Percentiles rank a stretch among this genome's conserved stretches.
Conservation (phyloP, 139 green algal species). For the Haematococcus sp. region DNA sequence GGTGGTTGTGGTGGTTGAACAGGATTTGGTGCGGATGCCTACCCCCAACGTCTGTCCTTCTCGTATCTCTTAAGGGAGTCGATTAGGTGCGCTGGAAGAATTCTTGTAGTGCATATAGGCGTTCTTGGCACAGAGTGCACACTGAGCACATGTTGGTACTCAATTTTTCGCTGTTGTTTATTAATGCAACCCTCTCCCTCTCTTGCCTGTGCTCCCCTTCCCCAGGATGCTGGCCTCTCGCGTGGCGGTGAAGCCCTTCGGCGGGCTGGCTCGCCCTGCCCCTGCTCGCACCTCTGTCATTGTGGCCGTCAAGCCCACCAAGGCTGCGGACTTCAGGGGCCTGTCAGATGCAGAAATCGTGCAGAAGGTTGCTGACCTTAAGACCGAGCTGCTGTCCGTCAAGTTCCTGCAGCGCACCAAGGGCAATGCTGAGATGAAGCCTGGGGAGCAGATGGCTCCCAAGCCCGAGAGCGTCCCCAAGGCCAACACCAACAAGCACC, state of each 20-base stretch:
- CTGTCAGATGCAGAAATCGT: conserved; percentile 34
- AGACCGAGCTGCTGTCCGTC: conserved; percentile 37
- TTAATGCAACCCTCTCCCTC: too few species aligned
- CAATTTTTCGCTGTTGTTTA: too few species aligned
- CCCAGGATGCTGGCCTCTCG: neutral
- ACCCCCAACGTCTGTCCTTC: too few species aligned
- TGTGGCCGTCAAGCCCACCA: conserved; percentile 31
- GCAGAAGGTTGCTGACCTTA: conserved; percentile 38
- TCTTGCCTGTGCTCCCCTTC: neutral
- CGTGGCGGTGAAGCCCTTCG: neutral
- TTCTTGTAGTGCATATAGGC: too few species aligned
- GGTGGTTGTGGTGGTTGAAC: too few species aligned
- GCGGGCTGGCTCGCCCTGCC: conserved; percentile 7
- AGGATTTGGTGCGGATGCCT: too few species aligned
- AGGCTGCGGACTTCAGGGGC: conserved; percentile 30
- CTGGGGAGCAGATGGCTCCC: conserved; percentile 28
- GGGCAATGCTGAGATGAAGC: conserved; percentile 33
- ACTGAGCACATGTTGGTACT: too few species aligned
- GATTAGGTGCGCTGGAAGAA: too few species aligned
- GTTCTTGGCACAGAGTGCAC: too few species aligned
- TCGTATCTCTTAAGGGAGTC: too few species aligned
- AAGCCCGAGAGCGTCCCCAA: conserved; percentile 48
- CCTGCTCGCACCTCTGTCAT: conserved; percentile 11
- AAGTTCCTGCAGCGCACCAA: conserved; percentile 44
- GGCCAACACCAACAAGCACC: conserved; percentile 48